These are phyloP conservation scores for Aphanomyces stellatus DNA, from an alignment of 352 stramenopile species.

Conservation along the genomic window DNA sequence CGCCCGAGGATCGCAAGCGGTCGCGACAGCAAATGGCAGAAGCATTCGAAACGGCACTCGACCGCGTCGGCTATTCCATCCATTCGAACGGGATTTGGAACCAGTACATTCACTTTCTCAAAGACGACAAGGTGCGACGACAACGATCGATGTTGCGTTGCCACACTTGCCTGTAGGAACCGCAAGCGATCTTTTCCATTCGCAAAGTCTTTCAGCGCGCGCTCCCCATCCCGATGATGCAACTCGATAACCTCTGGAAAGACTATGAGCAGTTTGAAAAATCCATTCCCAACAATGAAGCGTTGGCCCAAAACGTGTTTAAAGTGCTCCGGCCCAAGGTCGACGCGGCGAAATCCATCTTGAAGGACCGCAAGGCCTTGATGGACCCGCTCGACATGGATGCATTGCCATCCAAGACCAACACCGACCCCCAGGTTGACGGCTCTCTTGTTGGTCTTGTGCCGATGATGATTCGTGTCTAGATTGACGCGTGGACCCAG, in stretches of 20 bases:
- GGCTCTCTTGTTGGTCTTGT: background rate
- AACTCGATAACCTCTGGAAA: slow-evolving; percentile 76
- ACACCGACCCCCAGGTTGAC: slow-evolving; percentile 16
- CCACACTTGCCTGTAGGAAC: slow-evolving; percentile 23
- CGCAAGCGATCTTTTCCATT: slow-evolving; percentile 63
- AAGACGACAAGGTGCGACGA: slow-evolving; percentile 43
- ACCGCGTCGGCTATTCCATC: slow-evolving; percentile 76
- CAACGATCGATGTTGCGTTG: background rate
- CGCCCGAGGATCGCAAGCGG: slow-evolving; percentile 38
- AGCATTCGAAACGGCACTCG: slow-evolving; percentile 71
- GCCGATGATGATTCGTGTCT: background rate
- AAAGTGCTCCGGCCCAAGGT: slow-evolving; percentile 82
- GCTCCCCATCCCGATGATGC: slow-evolving; percentile 58
- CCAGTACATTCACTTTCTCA: slow-evolving; percentile 69
- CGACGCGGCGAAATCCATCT: slow-evolving; percentile 62
- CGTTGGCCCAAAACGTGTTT: slow-evolving; percentile 79
- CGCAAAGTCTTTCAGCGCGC: slow-evolving; percentile 82
- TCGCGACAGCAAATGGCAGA: slow-evolving; percentile 75
- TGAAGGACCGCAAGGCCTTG: slow-evolving; percentile 79
- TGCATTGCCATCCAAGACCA: slow-evolving; percentile 36
- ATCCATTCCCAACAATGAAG: slow-evolving; percentile 82
- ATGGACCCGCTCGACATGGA: slow-evolving; percentile 69
- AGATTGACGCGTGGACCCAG: slow-evolving; percentile 74
- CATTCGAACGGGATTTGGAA: slow-evolving; percentile 73
- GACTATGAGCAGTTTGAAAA: slow-evolving; percentile 86